Base-by-base conservation (phyloP, 2,329 filamentous ascomycete genomes). In the Colletotrichum limetticola region DNA sequence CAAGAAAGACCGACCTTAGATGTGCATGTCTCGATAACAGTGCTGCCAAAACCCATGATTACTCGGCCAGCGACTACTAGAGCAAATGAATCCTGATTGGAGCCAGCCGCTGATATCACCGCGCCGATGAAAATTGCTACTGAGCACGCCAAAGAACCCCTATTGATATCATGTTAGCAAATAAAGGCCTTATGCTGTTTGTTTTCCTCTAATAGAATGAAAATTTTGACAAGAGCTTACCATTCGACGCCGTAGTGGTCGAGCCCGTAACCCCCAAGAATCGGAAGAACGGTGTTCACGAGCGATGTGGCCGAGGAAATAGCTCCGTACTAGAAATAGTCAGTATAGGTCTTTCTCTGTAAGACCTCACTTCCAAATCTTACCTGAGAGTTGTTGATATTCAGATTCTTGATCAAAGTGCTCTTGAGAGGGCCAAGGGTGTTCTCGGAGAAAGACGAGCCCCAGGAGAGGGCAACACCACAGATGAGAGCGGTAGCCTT, bases 401-500 rank as follows among this genome's bases (percentile, higher is more conserved):
- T 4, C 42, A 49, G 8, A 11, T 49, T 22, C 42, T 49, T 49
- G 7, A 49, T 49, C 42, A 49, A 49, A 49, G 42, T 49, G 19
- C 42, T 49, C 19, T 49, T 49, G 1, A 49, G 42, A 49, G 42
- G 42, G 19, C 42, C 42, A 9, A 49, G 42, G 19, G 42, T 49
- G 42, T 49, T 49, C 8, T n/a, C 42, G 1, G 42, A 49, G 6
- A 49, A 49, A 49, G 42, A 49, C 42, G 19, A 49, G 42, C 42
- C 42, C 42, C 42, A 49, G 16, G 42, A 49, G 8, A 49, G 42
- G 19, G 42, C 42, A 22, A 49, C 42, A 49, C 42, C 42, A 49
- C 42, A 49, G 8, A 22, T 9, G 4, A 78, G 76, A 14, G 77
- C 77, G 1, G 64, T 76, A 6, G 76, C 42, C 49, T 78, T 78